Evolutionary conservation across 1,284 basidiomycete genomes (phyloP).

Genomic region (Ustilago esculenta): DNA sequence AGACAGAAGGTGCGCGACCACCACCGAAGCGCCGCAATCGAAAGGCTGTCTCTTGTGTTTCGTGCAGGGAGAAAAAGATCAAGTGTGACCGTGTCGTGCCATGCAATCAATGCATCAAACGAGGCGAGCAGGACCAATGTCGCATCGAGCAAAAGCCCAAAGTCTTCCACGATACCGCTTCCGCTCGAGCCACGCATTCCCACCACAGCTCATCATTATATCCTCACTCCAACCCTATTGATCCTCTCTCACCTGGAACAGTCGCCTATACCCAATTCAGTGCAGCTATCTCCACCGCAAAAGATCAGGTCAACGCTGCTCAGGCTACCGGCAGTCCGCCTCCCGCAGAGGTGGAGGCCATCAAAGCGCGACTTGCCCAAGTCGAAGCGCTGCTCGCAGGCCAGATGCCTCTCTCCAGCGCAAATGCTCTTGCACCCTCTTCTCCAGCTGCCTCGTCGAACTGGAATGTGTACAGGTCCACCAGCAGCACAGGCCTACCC

Average conservation of each 20-base stretch:
- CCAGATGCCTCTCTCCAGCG: constrained; percentile 33
- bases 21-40: constrained; percentile 59
- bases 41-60: constrained; percentile 58
- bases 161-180: constrained; percentile 21
- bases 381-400: constrained; percentile 53
- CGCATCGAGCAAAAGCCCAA: constrained; percentile 56
- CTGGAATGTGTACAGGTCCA: constrained; percentile 35
- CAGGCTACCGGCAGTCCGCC: constrained; percentile 27
- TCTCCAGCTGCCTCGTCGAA: constrained; percentile 32
- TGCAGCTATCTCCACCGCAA: constrained; percentile 35
- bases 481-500: constrained; percentile 9
- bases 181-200: constrained; percentile 3
- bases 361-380: constrained; percentile 61
- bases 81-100: constrained; percentile 62
- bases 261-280: constrained; percentile 37
- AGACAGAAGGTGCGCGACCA: constrained; percentile 27
- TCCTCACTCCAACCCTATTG: constrained; percentile 9
- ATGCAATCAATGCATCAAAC: constrained; percentile 64
- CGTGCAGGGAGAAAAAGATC: constrained; percentile 63
- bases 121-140: constrained; percentile 58
- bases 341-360: constrained; percentile 58
- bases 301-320: constrained; percentile 32
- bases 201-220: constrained; percentile 7
- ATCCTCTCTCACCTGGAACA: constrained; percentile 36
- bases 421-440: constrained; percentile 17